These are phyloP conservation scores for Emericellopsis terricola DNA, from an alignment of 495 filamentous ascomycete species.

Conservation along the genomic window DNA sequence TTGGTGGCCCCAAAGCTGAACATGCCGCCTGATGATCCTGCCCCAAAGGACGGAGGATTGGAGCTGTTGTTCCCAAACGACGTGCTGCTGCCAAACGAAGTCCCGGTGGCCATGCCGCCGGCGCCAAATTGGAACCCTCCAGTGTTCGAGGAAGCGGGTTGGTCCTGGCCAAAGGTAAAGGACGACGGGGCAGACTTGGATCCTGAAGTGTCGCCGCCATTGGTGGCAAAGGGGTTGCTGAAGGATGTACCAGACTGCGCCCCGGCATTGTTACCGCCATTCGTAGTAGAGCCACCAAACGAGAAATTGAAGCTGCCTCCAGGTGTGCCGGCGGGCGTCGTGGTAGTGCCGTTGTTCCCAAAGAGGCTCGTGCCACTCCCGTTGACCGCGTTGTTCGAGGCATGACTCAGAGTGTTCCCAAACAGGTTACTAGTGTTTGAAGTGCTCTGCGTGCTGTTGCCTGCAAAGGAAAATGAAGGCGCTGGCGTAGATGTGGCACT, in stretches of 20 bases:
- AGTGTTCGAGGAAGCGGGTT: slow-evolving; percentile 3
- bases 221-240: slow-evolving; percentile 7
- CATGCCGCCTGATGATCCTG: slow-evolving; percentile 5
- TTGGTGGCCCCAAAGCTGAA: slow-evolving; percentile 11
- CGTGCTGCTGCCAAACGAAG: not conserved
- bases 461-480: slow-evolving; percentile 15
- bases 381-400: slow-evolving; percentile 9
- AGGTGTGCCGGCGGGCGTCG: slow-evolving; percentile 3
- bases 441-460: slow-evolving; percentile 8
- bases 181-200: not conserved
- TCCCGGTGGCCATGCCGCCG: not conserved
- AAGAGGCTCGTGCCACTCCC: slow-evolving; percentile 4
- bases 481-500: slow-evolving; percentile 5
- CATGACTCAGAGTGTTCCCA: slow-evolving; percentile 11
- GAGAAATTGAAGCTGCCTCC: slow-evolving; percentile 27
- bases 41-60: not conserved
- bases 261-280: too few species aligned
- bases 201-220: not conserved
- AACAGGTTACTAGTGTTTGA: slow-evolving; percentile 9
- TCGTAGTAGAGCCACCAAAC: too few species aligned
- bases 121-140: slow-evolving; percentile 5
- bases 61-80: slow-evolving; percentile 3
- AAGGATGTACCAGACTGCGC: slow-evolving; percentile 8
- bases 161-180: too few species aligned
- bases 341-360: slow-evolving; percentile 8